phyloP scores from a whole-genome alignment of 2,329 filamentous ascomycete species.

The Phialophora chinensis region DNA sequence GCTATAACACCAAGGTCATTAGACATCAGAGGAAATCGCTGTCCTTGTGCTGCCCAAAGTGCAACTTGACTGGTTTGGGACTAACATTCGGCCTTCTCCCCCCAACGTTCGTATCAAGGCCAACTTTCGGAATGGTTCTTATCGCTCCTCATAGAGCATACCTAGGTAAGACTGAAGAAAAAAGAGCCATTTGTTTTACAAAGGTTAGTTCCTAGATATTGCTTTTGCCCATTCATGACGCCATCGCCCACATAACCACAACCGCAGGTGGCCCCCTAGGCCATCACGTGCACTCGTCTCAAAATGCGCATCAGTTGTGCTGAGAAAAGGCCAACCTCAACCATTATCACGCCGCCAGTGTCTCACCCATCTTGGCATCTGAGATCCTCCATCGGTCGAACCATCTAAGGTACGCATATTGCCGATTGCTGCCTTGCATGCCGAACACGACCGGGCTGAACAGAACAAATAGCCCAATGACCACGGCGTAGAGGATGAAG shows the following conservation, averaged over 20 bases:
- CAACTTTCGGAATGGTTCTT: neutral
- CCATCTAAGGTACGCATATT: constrained; percentile 96
- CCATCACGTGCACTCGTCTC: constrained; percentile 18
- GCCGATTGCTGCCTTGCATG: constrained; percentile 81
- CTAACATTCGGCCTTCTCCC: constrained; percentile 3
- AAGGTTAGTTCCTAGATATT: constrained; percentile 15
- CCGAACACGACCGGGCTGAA: constrained; percentile 97
- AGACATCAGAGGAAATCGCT: neutral
- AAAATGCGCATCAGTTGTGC: constrained; percentile 11
- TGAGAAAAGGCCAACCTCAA: constrained; percentile 6
- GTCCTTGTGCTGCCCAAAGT: neutral
- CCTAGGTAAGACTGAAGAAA: neutral
- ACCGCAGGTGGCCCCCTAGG: constrained; percentile 7
- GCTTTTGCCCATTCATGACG: constrained; percentile 16
- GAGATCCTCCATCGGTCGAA: constrained; percentile 84
- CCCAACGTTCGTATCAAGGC: neutral
- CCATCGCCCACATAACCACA: constrained; percentile 13
- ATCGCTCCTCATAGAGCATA: neutral
- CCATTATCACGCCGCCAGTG: neutral
- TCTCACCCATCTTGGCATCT: constrained; percentile 54
- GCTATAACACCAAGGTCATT: neutral
- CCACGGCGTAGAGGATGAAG: constrained; percentile 71
- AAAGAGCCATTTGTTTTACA: constrained; percentile 19
- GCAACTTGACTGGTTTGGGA: constrained; percentile 7
- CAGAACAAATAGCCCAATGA: constrained; percentile 80